These are phyloP conservation scores for Fonsecaea multimorphosa DNA, from an alignment of 2,329 filamentous ascomycete genomes.

Conservation along the genomic window DNA sequence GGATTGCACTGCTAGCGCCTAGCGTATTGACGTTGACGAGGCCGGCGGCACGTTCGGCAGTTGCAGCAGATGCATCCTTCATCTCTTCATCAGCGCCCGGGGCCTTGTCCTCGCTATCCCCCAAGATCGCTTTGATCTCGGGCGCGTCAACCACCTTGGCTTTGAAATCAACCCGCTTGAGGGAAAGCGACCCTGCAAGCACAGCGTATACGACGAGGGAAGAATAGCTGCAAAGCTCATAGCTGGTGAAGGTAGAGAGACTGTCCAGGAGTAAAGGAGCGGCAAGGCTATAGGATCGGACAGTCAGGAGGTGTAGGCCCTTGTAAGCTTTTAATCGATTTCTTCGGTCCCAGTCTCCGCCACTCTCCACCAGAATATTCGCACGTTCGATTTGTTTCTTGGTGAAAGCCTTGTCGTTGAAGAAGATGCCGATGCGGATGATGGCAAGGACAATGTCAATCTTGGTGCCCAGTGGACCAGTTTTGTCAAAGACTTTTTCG, in stretches of 20 bases:
- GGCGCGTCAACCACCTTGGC: constrained; percentile 97
- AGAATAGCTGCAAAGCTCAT: constrained; percentile 97
- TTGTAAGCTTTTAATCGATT: constrained; percentile 99
- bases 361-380: constrained; percentile 86
- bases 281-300: constrained; percentile 86
- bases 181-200: constrained; percentile 87
- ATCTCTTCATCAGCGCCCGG: constrained; percentile 81
- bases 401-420: constrained; percentile 87
- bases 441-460: constrained; percentile 97
- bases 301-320: constrained; percentile 88
- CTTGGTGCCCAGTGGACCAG: constrained; percentile 93
- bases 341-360: constrained; percentile 97
- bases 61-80: constrained; percentile 64
- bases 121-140: constrained; percentile 96
- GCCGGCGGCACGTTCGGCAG: constrained; percentile 63
- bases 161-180: constrained; percentile 98
- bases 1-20: constrained; percentile 67
- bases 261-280: constrained; percentile 95
- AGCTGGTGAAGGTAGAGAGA: constrained; percentile 96
- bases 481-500: constrained; percentile 95
- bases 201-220: constrained; percentile 94
- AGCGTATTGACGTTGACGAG: constrained; percentile 89
- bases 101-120: constrained; percentile 85
- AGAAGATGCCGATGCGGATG: constrained; percentile 94
- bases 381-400: constrained; percentile 94